A percentile compares a stretch with the other conserved stretches of the same genome.
Evolutionary conservation across 306 rosid species (phyloP).

Genomic region (Chamaecrista fasciculata): DNA sequence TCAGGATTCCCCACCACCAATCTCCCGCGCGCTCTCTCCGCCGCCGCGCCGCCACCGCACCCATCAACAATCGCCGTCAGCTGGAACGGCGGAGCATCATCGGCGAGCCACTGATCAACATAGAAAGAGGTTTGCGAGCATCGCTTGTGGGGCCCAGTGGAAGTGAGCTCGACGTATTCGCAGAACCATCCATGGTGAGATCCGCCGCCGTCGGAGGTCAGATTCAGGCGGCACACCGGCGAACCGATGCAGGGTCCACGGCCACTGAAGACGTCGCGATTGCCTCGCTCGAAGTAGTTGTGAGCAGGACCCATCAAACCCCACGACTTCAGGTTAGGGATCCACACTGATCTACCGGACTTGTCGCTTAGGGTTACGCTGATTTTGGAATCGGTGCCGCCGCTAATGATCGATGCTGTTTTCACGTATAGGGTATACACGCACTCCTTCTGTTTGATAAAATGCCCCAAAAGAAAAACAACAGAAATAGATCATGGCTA

Average conservation of each 20-base stretch:
- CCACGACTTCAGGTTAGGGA: conserved; percentile 24
- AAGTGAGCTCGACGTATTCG: conserved; percentile 30
- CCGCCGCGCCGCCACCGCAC: neutral
- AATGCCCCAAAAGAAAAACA: too few relatives aligned
- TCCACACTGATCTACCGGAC: neutral
- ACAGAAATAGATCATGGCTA: too few relatives aligned
- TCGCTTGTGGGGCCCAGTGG: conserved; percentile 29
- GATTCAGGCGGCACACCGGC: conserved; percentile 30
- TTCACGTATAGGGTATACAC: conserved; percentile 35
- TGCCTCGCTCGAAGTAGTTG: conserved; percentile 35
- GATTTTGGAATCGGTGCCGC: conserved; percentile 31
- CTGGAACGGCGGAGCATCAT: neutral
- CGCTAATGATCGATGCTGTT: conserved; percentile 30
- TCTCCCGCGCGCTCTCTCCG: neutral
- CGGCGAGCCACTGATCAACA: conserved; percentile 36
- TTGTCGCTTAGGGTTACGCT: conserved; percentile 18
- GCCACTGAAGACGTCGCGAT: conserved; percentile 25
- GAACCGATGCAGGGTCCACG: conserved; percentile 28
- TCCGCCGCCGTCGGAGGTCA: conserved; percentile 37
- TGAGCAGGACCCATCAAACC: conserved; percentile 16
- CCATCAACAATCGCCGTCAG: conserved; percentile 22
- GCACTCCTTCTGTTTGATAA: conserved; percentile 20
- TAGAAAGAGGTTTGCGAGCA: conserved; percentile 29
- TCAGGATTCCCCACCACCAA: conserved; percentile 14
- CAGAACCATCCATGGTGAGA: conserved; percentile 35